phyloP scores from a whole-genome alignment of 2,329 filamentous ascomycete species.

The Alternaria burnsii region DNA sequence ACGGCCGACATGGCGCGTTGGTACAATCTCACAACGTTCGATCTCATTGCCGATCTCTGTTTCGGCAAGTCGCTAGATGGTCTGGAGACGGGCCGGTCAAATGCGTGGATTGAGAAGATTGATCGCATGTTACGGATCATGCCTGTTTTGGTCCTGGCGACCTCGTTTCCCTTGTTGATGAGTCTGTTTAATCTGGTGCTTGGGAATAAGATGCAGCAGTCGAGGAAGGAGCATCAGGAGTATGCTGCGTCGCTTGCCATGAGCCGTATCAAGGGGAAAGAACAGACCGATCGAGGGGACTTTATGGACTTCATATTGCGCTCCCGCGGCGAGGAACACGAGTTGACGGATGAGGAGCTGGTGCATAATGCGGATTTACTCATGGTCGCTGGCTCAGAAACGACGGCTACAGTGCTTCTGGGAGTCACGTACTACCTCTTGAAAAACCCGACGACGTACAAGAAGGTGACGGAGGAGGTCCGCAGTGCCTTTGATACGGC shows the following conservation, averaged over 20 bases:
- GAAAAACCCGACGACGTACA: not conserved
- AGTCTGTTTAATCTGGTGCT: not conserved
- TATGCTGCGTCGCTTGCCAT: not conserved
- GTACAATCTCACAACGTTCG: not conserved
- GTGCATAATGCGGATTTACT: not conserved
- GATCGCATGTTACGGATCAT: not conserved
- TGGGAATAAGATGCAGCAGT: not conserved
- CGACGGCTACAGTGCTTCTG: not conserved
- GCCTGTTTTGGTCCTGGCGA: not conserved
- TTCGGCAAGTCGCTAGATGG: not conserved
- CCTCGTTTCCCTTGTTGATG: not conserved
- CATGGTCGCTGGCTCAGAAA: not conserved
- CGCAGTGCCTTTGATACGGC: not conserved
- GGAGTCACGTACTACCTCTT: not conserved
- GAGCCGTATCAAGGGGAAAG: not conserved
- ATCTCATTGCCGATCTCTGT: not conserved
- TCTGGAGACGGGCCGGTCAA: not conserved
- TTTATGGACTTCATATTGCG: not conserved
- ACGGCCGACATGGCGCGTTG: not conserved
- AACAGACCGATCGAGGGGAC: not conserved
- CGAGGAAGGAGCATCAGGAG: not conserved
- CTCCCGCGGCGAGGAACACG: not conserved
- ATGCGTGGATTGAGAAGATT: not conserved
- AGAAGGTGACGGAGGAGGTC: not conserved
- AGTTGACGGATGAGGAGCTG: not conserved